phyloP scores from a whole-genome alignment of 306 rosid genomes.

The Crataegus laevigata region DNA sequence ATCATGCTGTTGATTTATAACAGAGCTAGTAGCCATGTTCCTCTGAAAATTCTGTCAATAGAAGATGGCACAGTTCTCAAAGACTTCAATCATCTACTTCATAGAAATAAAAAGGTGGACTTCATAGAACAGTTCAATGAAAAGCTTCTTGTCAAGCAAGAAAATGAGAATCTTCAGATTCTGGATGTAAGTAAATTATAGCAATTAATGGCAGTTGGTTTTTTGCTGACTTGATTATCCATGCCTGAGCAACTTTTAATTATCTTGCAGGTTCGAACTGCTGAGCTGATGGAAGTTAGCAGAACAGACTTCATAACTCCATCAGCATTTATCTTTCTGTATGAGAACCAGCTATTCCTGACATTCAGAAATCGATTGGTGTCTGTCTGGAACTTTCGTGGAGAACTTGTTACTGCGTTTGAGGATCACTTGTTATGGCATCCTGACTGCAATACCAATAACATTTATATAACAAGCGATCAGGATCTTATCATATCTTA shows the following conservation, averaged over 20 bases:
- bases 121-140: conserved; percentile 86
- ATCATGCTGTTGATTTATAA: conserved; percentile 68
- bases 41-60: conserved; percentile 69
- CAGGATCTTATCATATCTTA: conserved; percentile 84
- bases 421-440: conserved; percentile 87
- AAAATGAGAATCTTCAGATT: conserved; percentile 79
- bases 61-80: conserved; percentile 91
- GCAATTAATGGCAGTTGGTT: not conserved
- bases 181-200: conserved; percentile 56
- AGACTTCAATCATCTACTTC: conserved; percentile 67
- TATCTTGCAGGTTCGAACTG: conserved; percentile 54
- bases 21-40: conserved; percentile 62
- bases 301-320: conserved; percentile 74
- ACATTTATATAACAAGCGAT: conserved; percentile 77
- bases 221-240: not conserved
- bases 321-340: conserved; percentile 75
- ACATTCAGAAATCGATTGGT: conserved; percentile 74
- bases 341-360: conserved; percentile 75
- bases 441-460: conserved; percentile 82
- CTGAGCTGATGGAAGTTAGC: conserved; percentile 62
- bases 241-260: not conserved
- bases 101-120: conserved; percentile 76
- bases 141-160: conserved; percentile 88
- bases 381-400: conserved; percentile 82
- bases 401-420: conserved; percentile 79